Conservation (phyloP, 1,139 yeast species). For the Geotrichum aggregatum region DNA sequence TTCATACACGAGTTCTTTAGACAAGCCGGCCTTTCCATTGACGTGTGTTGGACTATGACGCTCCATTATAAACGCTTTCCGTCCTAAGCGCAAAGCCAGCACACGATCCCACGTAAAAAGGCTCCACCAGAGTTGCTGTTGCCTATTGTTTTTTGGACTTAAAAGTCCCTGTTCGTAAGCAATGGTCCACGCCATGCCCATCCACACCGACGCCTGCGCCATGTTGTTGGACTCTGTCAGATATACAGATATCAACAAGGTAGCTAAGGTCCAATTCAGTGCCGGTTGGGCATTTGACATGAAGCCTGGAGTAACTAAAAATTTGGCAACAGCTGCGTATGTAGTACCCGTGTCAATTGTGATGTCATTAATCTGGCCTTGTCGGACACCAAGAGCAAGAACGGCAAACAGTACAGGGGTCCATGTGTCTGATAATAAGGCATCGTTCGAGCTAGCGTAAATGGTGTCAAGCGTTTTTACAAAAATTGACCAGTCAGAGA, state of each 20-base stretch:
- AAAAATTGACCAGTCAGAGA: conserved; percentile 29
- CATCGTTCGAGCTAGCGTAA: conserved; percentile 19
- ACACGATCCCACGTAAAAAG: conserved; percentile 26
- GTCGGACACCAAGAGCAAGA: conserved; percentile 30
- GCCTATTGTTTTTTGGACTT: conserved; percentile 10
- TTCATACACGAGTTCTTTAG: conserved; percentile 2
- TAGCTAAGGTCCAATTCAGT: conserved; percentile 1
- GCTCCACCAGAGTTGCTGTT: conserved; percentile 24
- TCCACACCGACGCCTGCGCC: conserved; percentile 25
- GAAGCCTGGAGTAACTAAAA: neutral
- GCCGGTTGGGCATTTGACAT: conserved; percentile 4
- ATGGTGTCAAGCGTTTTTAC: conserved; percentile 21
- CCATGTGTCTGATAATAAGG: conserved; percentile 24
- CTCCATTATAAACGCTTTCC: conserved; percentile 17
- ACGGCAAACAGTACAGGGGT: conserved; percentile 27
- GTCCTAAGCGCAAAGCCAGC: conserved; percentile 17
- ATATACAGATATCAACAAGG: conserved; percentile 24
- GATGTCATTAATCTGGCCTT: conserved; percentile 17
- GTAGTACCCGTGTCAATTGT: neutral
- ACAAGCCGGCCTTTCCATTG: conserved; percentile 2
- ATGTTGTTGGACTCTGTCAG: conserved; percentile 22
- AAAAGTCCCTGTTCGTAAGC: conserved; percentile 22
- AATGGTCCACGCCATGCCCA: conserved; percentile 22
- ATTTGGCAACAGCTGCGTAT: neutral
- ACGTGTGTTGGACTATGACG: neutral